phyloP scores from a whole-genome alignment of 768 basidiomycete species.

The Antrodiella citrinella region DNA sequence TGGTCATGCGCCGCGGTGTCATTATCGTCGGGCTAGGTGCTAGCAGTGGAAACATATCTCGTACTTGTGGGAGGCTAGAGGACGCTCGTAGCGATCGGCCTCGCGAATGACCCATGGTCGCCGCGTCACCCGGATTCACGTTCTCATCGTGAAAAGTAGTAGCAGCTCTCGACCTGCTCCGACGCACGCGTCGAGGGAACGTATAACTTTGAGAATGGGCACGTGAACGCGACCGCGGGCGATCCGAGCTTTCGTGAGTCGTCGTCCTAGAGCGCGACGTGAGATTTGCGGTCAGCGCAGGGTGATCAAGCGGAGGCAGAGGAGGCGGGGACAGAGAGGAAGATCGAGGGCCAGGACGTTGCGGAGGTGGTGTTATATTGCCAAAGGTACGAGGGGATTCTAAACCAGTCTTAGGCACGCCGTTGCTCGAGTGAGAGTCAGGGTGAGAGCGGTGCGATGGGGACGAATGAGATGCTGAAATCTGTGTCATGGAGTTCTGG shows the following conservation, averaged over 20 bases:
- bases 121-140: constrained; percentile 1
- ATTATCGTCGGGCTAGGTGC: neutral
- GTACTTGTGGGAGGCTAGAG: constrained; percentile 19
- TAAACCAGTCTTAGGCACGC: constrained; percentile 1
- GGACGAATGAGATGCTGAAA: constrained; percentile 9
- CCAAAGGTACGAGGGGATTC: constrained; percentile 38
- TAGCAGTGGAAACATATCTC: constrained; percentile 17
- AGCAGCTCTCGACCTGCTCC: neutral
- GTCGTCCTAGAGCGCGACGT: constrained; percentile 15
- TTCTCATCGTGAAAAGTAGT: constrained; percentile 6
- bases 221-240: neutral
- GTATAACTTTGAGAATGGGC: constrained; percentile 2
- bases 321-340: constrained; percentile 37
- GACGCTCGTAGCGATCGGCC: constrained; percentile 21
- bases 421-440: neutral
- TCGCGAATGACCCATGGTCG: constrained; percentile 10
- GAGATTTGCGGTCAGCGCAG: constrained; percentile 20
- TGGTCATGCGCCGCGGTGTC: neutral
- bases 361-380: constrained; percentile 24
- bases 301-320: constrained; percentile 45
- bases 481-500: constrained; percentile 7
- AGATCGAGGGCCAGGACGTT: constrained; percentile 13
- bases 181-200: constrained; percentile 13
- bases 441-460: constrained; percentile 9
- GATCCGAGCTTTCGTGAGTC: constrained; percentile 8